Evolutionary conservation across 1,139 yeast species (phyloP).

Genomic region (Suhomyces coccinellae): DNA sequence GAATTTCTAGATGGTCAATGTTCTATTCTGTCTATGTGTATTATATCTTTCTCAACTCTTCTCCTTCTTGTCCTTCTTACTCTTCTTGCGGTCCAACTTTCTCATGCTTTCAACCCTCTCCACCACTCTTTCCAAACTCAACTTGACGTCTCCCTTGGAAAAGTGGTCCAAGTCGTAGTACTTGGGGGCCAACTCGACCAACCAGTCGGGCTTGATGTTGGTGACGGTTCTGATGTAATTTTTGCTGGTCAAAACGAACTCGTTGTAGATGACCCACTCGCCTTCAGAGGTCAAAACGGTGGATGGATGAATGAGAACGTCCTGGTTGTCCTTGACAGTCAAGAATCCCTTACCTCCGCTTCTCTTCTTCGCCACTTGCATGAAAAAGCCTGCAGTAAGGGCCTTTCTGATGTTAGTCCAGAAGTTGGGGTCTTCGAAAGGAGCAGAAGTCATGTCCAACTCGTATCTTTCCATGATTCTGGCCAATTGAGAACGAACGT

Average conservation of each 20-base stretch:
- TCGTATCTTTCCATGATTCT: constrained; percentile 83
- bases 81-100: constrained; percentile 33
- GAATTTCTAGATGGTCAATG: too few species aligned
- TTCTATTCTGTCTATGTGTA: constrained; percentile 2
- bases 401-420: constrained; percentile 82
- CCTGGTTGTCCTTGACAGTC: constrained; percentile 95
- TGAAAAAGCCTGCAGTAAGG: constrained; percentile 88
- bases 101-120: constrained; percentile 49
- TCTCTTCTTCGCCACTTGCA: constrained; percentile 94
- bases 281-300: constrained; percentile 83
- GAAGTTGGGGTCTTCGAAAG: constrained; percentile 63
- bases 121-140: constrained; percentile 71
- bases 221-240: constrained; percentile 95
- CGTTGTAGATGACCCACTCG: constrained; percentile 94
- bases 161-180: constrained; percentile 77
- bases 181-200: constrained; percentile 77
- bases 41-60: constrained; percentile 12
- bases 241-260: constrained; percentile 89
- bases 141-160: constrained; percentile 78
- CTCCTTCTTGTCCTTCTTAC: constrained; percentile 12
- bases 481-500: constrained; percentile 78
- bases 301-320: constrained; percentile 89
- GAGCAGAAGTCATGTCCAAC: constrained; percentile 68
- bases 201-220: constrained; percentile 89
- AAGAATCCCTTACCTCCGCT: constrained; percentile 73